Percentiles rank a stretch among this genome's conserved stretches.
Evolutionary conservation across 805 yeast genomes (phyloP).

Genomic region (Cyberlindnera subsufficiens): DNA sequence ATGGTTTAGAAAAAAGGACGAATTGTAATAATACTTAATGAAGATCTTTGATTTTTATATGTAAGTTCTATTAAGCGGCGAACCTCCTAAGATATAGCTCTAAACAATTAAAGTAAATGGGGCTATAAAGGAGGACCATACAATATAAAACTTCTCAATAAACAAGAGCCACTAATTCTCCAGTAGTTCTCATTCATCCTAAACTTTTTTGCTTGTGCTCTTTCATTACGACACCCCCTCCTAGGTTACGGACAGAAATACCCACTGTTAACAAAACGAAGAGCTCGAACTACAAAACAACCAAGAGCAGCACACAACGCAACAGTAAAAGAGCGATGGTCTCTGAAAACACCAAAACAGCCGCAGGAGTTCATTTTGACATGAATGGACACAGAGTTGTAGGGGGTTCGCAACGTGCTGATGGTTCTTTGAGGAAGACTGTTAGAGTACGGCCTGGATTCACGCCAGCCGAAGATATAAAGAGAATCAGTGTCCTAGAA

Average conservation of each 20-base stretch:
- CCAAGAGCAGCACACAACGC: neutral
- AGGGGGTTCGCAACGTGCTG: constrained; percentile 23
- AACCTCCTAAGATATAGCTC: too few species aligned
- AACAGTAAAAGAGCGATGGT: neutral
- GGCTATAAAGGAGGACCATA: too few species aligned
- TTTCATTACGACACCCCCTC: too few species aligned
- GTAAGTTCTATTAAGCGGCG: neutral
- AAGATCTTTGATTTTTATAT: neutral
- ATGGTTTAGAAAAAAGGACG: constrained; percentile 9
- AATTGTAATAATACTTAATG: neutral
- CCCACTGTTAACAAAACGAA: neutral
- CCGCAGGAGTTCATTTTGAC: constrained; percentile 6
- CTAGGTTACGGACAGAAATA: too few species aligned
- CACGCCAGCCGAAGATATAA: constrained; percentile 17
- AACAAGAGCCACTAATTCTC: too few species aligned
- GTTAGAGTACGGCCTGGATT: constrained; percentile 21
- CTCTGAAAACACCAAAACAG: constrained; percentile 1
- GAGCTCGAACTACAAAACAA: neutral
- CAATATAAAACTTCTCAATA: too few species aligned
- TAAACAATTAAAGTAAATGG: too few species aligned
- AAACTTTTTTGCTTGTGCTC: too few species aligned
- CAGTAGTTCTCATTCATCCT: too few species aligned
- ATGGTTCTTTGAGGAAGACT: constrained; percentile 20
- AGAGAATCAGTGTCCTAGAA: constrained; percentile 13
- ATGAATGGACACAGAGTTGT: constrained; percentile 8